phyloP scores from a whole-genome alignment of 768 basidiomycete genomes.

The Dentipellis fragilis region DNA sequence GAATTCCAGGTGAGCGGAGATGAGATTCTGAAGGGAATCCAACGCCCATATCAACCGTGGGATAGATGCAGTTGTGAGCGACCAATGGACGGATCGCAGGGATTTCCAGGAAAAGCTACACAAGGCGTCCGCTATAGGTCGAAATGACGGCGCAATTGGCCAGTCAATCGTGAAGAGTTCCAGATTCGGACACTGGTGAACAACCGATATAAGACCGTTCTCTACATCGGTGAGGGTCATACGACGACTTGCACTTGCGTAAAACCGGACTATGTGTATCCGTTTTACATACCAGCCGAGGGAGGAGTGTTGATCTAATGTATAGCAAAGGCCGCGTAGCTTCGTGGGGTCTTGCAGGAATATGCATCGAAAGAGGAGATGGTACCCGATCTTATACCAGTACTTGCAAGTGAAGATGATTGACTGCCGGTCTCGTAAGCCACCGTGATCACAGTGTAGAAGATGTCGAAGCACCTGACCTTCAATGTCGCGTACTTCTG shows the following conservation, averaged over 20 bases:
- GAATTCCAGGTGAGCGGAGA: slow-evolving; percentile 49
- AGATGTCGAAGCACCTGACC: slow-evolving; percentile 27
- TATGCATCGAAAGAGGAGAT: slow-evolving; percentile 59
- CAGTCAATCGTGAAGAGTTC: slow-evolving; percentile 64
- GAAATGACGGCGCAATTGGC: slow-evolving; percentile 50
- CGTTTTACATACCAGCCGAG: slow-evolving; percentile 65
- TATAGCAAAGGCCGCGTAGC: slow-evolving; percentile 39
- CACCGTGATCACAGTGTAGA: slow-evolving; percentile 1
- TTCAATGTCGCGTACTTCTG: slow-evolving; percentile 59
- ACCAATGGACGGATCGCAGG: slow-evolving; percentile 54
- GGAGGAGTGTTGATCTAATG: slow-evolving; percentile 40
- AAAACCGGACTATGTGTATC: slow-evolving; percentile 57
- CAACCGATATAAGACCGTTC: slow-evolving; percentile 44
- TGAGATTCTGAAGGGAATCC: slow-evolving; percentile 46
- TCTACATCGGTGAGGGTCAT: slow-evolving; percentile 40
- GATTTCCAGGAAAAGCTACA: slow-evolving; percentile 37
- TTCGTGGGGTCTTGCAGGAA: slow-evolving; percentile 55
- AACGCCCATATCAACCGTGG: slow-evolving; percentile 68
- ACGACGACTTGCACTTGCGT: slow-evolving; percentile 26
- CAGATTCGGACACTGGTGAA: slow-evolving; percentile 61
- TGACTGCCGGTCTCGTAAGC: slow-evolving; percentile 29
- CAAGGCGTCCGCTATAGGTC: slow-evolving; percentile 55
- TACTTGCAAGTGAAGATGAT: slow-evolving; percentile 58
- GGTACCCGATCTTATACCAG: slow-evolving; percentile 52
- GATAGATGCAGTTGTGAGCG: slow-evolving; percentile 41